Evolutionary conservation across 2,329 filamentous ascomycete genomes (phyloP).

Genomic region (Cladosporium sp.): DNA sequence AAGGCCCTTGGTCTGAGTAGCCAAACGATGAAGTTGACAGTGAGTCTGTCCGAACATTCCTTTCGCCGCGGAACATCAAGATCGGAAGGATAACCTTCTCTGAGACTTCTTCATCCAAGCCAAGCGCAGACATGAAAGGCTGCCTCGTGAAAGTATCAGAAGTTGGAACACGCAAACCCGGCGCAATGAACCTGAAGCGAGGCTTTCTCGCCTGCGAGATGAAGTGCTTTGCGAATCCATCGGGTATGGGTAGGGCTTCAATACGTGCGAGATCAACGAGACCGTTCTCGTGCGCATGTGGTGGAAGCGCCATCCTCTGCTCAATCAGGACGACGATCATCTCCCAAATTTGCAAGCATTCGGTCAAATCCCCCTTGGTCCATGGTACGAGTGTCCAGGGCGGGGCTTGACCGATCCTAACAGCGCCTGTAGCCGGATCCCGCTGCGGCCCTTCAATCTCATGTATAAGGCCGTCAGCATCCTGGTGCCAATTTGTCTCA

Average conservation of each 20-base stretch:
- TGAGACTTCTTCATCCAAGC: background rate
- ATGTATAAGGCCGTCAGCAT: background rate
- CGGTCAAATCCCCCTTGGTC: conserved; percentile 13
- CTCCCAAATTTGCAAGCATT: conserved; percentile 10
- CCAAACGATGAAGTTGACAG: background rate
- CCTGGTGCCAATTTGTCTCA: background rate
- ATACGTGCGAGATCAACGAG: conserved; percentile 4
- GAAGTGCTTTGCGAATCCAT: conserved; percentile 14
- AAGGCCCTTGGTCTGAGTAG: background rate
- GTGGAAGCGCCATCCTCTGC: background rate
- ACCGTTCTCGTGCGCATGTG: background rate
- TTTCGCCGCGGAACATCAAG: conserved; percentile 19
- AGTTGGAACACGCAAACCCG: conserved; percentile 10
- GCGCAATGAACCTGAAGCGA: conserved; percentile 14
- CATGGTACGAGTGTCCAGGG: conserved; percentile 15
- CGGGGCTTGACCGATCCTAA: background rate
- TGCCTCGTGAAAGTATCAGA: background rate
- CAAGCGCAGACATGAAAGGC: background rate
- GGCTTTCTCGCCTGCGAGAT: conserved; percentile 11
- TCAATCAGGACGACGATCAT: conserved; percentile 12
- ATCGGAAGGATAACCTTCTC: conserved; percentile 6
- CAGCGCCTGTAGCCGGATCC: background rate
- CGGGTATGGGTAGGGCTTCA: conserved; percentile 7
- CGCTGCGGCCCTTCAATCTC: conserved; percentile 1
- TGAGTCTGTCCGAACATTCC: background rate